These are phyloP conservation scores for Talaromyces liani DNA, from an alignment of 495 filamentous ascomycete species.

Conservation along the genomic window DNA sequence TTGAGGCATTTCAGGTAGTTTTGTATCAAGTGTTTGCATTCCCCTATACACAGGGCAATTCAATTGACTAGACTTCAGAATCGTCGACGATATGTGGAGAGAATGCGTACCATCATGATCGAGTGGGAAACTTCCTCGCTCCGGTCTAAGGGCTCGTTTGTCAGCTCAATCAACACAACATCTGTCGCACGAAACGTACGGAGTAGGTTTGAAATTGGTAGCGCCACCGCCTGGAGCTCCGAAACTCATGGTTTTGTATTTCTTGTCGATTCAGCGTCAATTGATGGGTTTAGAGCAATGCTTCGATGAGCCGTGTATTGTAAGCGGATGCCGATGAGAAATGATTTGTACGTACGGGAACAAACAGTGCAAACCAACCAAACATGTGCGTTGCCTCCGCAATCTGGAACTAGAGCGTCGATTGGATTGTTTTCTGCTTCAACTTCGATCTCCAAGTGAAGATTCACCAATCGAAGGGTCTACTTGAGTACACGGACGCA, in stretches of 20 bases:
- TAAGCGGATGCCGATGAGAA: background rate
- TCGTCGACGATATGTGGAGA: background rate
- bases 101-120: conserved; percentile 75
- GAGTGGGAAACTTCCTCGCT: conserved; percentile 92
- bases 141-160: conserved; percentile 52
- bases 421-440: background rate
- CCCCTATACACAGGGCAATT: conserved; percentile 45
- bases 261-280: background rate
- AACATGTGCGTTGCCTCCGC: conserved; percentile 14
- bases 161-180: background rate
- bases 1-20: conserved; percentile 82
- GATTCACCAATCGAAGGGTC: background rate
- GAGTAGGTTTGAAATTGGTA: conserved; percentile 62
- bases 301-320: background rate
- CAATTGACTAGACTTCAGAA: too few relatives aligned
- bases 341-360: background rate
- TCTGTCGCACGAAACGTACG: conserved; percentile 46
- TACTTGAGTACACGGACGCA: background rate
- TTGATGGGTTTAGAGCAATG: background rate
- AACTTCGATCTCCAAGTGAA: background rate
- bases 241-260: conserved; percentile 44
- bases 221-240: conserved; percentile 70
- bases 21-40: conserved; percentile 84
- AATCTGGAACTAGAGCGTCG: background rate
- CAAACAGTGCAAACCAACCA: conserved; percentile 35